These are phyloP conservation scores for Pichia deserticola DNA, from an alignment of 805 yeast genomes.

Conservation along the genomic window DNA sequence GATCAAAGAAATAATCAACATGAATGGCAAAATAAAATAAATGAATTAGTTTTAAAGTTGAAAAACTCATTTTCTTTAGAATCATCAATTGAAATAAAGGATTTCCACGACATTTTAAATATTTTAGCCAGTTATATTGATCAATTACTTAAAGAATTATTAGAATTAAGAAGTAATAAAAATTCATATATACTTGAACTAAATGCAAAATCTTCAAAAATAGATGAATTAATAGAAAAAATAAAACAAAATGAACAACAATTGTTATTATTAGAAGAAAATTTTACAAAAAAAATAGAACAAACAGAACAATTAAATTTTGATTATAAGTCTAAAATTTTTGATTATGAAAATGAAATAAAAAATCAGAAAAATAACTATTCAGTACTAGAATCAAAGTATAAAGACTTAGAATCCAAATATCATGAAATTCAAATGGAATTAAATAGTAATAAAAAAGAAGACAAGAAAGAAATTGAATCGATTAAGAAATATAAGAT, in stretches of 20 bases:
- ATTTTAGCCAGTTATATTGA: not conserved
- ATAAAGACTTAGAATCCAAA: not conserved
- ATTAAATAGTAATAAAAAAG: not conserved
- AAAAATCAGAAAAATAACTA: not conserved
- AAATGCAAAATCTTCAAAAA: too few relatives aligned
- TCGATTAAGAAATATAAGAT: not conserved
- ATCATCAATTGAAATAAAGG: slow-evolving; percentile 2
- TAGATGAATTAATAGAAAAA: not conserved
- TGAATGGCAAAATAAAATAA: slow-evolving; percentile 29
- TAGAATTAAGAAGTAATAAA: not conserved
- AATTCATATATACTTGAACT: not conserved
- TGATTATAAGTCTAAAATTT: not conserved
- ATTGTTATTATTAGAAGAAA: not conserved
- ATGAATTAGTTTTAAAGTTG: slow-evolving; percentile 15
- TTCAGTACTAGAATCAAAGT: not conserved
- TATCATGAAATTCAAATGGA: not conserved
- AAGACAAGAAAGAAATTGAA: not conserved
- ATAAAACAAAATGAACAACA: not conserved
- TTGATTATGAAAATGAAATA: not conserved
- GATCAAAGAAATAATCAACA: slow-evolving; percentile 40
- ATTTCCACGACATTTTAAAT: slow-evolving; percentile 1
- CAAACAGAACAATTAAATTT: not conserved
- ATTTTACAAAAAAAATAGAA: not conserved
- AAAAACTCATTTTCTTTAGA: not conserved
- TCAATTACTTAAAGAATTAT: not conserved